These are phyloP conservation scores for Thalassiosira hispida DNA, from an alignment of 352 stramenopile genomes.

Conservation along the genomic window DNA sequence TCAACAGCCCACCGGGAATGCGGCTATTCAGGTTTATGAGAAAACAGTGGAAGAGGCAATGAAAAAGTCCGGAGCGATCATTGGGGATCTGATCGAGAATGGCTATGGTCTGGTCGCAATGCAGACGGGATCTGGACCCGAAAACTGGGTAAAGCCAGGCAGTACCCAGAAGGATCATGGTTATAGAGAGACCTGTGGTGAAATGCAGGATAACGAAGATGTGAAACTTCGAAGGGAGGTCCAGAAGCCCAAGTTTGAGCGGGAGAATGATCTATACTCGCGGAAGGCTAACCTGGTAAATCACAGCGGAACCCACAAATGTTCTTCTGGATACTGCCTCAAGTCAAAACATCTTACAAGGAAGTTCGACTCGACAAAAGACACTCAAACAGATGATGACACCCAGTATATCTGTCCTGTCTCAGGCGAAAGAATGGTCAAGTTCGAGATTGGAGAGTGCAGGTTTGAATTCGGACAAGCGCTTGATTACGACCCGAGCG, in stretches of 20 bases:
- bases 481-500: neutral
- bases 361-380: neutral
- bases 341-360: neutral
- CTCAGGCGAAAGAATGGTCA: neutral
- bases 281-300: constrained; percentile 1
- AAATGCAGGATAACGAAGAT: neutral
- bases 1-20: neutral
- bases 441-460: neutral
- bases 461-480: neutral
- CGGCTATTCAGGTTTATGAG: neutral
- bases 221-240: neutral
- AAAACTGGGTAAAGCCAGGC: constrained; percentile 1
- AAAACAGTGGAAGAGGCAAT: neutral
- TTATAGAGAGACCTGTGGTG: neutral
- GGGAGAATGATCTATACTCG: neutral
- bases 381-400: neutral
- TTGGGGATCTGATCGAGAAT: neutral
- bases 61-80: neutral
- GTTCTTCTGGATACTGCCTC: constrained; percentile 1
- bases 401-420: neutral
- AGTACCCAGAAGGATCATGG: neutral
- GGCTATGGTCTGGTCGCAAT: neutral
- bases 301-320: neutral
- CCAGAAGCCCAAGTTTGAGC: neutral
- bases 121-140: neutral